These are phyloP conservation scores for Oryza coarctata DNA, from an alignment of 176 grass and related monocot species.

Conservation along the genomic window DNA sequence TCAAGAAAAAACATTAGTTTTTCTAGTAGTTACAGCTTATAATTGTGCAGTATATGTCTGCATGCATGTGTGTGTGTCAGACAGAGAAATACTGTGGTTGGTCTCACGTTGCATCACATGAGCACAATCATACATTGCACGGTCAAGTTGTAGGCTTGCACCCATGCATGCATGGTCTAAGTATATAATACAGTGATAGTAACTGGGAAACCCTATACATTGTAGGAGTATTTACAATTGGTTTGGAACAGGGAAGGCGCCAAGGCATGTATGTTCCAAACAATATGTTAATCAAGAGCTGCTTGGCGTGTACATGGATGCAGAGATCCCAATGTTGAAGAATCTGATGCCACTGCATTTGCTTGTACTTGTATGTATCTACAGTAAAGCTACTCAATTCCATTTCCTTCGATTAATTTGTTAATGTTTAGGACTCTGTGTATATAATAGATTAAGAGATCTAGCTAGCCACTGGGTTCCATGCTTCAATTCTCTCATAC, in stretches of 20 bases:
- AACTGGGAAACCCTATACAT: neutral
- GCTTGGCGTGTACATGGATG: neutral
- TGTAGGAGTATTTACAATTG: neutral
- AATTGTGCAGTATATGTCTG: neutral
- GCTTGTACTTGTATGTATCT: neutral
- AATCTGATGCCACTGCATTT: constrained; percentile 45
- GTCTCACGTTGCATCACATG: constrained; percentile 69
- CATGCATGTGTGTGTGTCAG: neutral
- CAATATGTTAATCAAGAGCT: constrained; percentile 43
- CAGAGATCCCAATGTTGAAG: constrained; percentile 51
- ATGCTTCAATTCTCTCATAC: neutral
- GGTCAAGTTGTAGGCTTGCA: constrained; percentile 15
- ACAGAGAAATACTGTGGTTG: constrained; percentile 29
- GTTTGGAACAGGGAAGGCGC: neutral
- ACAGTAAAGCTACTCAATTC: neutral
- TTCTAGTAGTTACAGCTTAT: neutral
- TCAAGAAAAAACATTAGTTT: constrained; percentile 16
- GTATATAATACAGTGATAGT: neutral
- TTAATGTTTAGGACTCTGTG: neutral
- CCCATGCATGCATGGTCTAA: neutral
- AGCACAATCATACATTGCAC: constrained; percentile 54
- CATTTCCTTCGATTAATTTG: neutral
- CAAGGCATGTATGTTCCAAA: constrained; percentile 43
- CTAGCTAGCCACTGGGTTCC: neutral
- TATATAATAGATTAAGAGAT: neutral